Evolutionary conservation across 441 rosid genomes (phyloP).

Genomic region (Croton laevigatus): DNA sequence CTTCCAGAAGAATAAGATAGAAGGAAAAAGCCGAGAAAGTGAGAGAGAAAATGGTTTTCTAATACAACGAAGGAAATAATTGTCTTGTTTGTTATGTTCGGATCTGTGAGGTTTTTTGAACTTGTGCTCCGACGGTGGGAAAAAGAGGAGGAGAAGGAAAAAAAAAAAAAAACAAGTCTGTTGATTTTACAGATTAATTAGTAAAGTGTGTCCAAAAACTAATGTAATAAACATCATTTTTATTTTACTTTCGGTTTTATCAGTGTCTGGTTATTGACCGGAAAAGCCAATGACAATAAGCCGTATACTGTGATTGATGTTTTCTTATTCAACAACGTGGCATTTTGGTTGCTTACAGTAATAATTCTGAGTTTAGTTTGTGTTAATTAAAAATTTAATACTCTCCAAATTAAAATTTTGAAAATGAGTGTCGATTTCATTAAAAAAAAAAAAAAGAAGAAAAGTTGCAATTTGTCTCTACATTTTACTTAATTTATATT

Average conservation of each 20-base stretch:
- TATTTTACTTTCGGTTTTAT: background rate
- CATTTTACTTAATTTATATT: too few relatives aligned
- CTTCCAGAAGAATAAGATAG: background rate
- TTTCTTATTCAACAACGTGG: slow-evolving; percentile 2
- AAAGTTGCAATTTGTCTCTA: too few relatives aligned
- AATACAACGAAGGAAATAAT: background rate
- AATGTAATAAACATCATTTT: too few relatives aligned
- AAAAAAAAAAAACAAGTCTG: background rate
- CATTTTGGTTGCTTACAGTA: background rate
- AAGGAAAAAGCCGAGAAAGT: background rate
- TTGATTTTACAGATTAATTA: too few relatives aligned
- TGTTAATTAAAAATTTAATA: too few relatives aligned
- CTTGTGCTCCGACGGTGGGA: slow-evolving; percentile 18
- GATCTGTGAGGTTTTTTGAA: slow-evolving; percentile 16
- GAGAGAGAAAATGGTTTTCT: background rate
- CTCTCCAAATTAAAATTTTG: too few relatives aligned
- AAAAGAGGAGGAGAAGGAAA: background rate
- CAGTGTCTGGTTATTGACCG: background rate
- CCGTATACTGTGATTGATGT: background rate
- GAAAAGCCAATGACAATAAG: background rate
- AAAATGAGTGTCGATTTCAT: too few relatives aligned
- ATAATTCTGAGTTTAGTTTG: too few relatives aligned
- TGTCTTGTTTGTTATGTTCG: background rate
- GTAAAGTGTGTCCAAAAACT: too few relatives aligned
- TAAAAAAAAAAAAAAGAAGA: too few relatives aligned